phyloP scores from a whole-genome alignment of 257 asterid genomes.

The Schizonepeta tenuifolia region DNA sequence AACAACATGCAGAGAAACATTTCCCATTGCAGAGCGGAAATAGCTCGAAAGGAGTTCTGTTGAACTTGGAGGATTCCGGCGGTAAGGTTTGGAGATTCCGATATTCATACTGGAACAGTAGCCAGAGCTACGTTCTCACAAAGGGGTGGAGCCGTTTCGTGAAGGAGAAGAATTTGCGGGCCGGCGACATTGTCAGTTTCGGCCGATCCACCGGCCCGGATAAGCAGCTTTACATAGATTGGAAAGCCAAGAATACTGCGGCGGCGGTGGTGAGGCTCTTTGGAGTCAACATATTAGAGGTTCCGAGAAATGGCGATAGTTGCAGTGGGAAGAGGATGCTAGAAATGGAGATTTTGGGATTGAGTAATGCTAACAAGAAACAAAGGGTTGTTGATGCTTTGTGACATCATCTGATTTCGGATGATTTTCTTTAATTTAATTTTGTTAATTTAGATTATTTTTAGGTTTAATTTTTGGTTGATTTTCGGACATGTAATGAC shows the following conservation, averaged over 20 bases:
- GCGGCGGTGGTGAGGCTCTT: constrained; percentile 56
- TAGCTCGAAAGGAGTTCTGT: constrained; percentile 57
- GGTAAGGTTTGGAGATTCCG: constrained; percentile 88
- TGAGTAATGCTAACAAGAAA: constrained; percentile 55
- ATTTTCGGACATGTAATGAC: constrained; percentile 18
- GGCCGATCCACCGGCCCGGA: constrained; percentile 58
- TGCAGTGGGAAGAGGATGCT: constrained; percentile 66
- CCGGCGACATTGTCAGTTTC: constrained; percentile 75
- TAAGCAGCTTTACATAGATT: constrained; percentile 70
- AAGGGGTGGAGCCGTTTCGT: constrained; percentile 94
- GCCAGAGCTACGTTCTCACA: constrained; percentile 82
- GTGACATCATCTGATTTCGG: constrained; percentile 48
- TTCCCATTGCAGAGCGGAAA: constrained; percentile 59
- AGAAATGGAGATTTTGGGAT: constrained; percentile 61
- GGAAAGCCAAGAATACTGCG: constrained; percentile 42
- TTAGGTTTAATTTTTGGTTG: constrained; percentile 20
- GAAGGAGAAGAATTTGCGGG: constrained; percentile 68
- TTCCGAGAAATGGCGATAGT: constrained; percentile 32
- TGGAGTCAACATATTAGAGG: constrained; percentile 70
- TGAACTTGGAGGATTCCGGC: constrained; percentile 66
- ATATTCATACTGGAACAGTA: constrained; percentile 88
- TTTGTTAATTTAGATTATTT: not conserved
- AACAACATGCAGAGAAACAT: constrained; percentile 78
- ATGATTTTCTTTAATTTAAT: not conserved
- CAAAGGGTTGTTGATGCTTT: constrained; percentile 71